Percentiles rank a stretch among this genome's conserved stretches.
These are phyloP conservation scores for Naegleria lovaniensis DNA, from an alignment of 208 protist species.

Conservation along the genomic window DNA sequence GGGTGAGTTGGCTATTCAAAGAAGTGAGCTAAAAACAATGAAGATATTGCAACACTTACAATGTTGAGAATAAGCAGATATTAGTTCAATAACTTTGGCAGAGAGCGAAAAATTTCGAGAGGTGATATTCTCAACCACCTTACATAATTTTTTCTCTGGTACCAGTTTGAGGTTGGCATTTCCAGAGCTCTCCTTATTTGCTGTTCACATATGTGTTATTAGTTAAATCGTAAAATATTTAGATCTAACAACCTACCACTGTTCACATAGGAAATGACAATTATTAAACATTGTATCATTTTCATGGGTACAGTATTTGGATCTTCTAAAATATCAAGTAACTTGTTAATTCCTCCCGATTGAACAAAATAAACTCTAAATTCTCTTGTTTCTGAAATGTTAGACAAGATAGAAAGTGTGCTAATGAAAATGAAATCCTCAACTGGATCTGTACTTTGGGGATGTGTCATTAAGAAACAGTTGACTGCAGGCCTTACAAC, in stretches of 20 bases:
- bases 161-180: not conserved
- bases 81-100: not conserved
- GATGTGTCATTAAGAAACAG: not conserved
- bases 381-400: not conserved
- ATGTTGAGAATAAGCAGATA: not conserved
- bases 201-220: no score
- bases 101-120: not conserved
- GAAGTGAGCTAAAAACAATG: no score
- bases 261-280: not conserved
- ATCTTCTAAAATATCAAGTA: not conserved
- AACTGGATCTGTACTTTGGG: not conserved
- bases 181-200: not conserved
- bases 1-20: not conserved
- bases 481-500: not conserved
- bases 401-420: not conserved
- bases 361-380: not conserved
- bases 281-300: not conserved
- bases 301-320: not conserved
- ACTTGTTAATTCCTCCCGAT: not conserved
- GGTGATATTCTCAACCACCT: not conserved
- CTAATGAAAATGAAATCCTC: not conserved
- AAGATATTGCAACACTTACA: no score
- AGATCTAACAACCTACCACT: not conserved
- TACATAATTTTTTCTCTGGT: not conserved
- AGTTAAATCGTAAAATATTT: no score